phyloP scores from a whole-genome alignment of 2,329 filamentous ascomycete genomes.

The Teratosphaeria gauchensis region DNA sequence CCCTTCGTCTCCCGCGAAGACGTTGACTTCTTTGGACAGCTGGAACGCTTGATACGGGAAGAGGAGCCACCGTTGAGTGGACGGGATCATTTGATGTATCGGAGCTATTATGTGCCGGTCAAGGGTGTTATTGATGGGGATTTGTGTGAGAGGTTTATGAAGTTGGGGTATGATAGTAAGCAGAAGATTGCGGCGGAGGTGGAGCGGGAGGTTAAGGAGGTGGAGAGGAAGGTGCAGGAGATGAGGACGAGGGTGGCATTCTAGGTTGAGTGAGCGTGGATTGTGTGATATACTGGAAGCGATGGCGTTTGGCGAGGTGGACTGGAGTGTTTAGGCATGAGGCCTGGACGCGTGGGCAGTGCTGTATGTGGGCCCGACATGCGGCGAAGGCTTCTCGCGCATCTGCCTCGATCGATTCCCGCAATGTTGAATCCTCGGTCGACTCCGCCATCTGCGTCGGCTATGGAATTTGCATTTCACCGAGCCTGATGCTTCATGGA shows the following conservation, averaged over 20 bases:
- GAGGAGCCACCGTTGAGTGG: slow-evolving; percentile 85
- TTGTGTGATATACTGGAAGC: background rate
- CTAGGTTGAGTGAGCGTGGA: slow-evolving; percentile 6
- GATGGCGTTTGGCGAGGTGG: background rate
- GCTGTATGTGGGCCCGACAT: too few species aligned
- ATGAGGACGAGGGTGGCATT: slow-evolving; percentile 30
- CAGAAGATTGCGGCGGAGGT: slow-evolving; percentile 89
- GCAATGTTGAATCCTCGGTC: too few species aligned
- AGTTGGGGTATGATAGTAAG: slow-evolving; percentile 81
- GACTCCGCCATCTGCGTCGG: too few species aligned
- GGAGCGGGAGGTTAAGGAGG: slow-evolving; percentile 81
- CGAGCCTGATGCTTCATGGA: too few species aligned
- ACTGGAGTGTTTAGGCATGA: too few species aligned
- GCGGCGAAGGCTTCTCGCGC: too few species aligned
- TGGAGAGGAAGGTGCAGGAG: slow-evolving; percentile 76
- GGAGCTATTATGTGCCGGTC: slow-evolving; percentile 90
- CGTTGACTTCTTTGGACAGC: slow-evolving; percentile 91
- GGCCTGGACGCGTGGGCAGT: too few species aligned
- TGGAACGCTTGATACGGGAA: slow-evolving; percentile 77
- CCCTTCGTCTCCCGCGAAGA: slow-evolving; percentile 88
- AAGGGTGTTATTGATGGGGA: slow-evolving; percentile 97
- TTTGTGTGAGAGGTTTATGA: slow-evolving; percentile 81
- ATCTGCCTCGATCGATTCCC: too few species aligned
- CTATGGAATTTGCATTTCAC: too few species aligned
- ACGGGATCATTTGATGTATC: slow-evolving; percentile 89